These are phyloP conservation scores for Verticillium albo-atrum DNA, from an alignment of 2,329 filamentous ascomycete genomes.

Conservation along the genomic window DNA sequence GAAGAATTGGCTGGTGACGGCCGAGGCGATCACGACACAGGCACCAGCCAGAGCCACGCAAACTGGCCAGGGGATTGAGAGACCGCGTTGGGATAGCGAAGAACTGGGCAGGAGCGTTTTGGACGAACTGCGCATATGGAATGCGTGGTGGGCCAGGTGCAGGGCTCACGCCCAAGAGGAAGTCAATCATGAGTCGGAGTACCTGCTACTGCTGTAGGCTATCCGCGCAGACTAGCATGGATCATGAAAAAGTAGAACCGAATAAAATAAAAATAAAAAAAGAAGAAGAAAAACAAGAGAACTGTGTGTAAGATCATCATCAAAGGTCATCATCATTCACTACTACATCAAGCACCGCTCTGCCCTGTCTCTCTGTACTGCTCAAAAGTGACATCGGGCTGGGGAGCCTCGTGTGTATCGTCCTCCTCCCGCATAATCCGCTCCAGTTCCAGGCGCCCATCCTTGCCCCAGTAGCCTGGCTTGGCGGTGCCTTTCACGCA, in stretches of 20 bases:
- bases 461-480: conserved; percentile 62
- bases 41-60: conserved; percentile 30
- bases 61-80: conserved; percentile 27
- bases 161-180: neutral
- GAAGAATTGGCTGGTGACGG: conserved; percentile 36
- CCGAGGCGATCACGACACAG: conserved; percentile 29
- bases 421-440: conserved; percentile 63
- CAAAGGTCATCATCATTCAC: neutral
- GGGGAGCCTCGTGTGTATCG: conserved; percentile 12
- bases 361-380: conserved; percentile 41
- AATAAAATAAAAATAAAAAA: too few species aligned
- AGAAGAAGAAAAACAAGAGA: too few species aligned
- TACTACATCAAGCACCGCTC: conserved; percentile 36
- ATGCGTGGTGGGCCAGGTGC: conserved; percentile 1
- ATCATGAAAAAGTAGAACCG: too few species aligned
- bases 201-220: neutral
- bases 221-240: neutral
- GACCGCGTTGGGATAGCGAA: conserved; percentile 23
- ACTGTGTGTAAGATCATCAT: neutral
- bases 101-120: conserved; percentile 25
- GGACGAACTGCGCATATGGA: conserved; percentile 6
- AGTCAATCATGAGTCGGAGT: neutral
- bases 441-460: conserved; percentile 65
- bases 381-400: conserved; percentile 28
- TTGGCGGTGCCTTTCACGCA: conserved; percentile 61